These are phyloP conservation scores for Scutellaria barbata DNA, from an alignment of 257 asterid genomes.

Conservation along the genomic window DNA sequence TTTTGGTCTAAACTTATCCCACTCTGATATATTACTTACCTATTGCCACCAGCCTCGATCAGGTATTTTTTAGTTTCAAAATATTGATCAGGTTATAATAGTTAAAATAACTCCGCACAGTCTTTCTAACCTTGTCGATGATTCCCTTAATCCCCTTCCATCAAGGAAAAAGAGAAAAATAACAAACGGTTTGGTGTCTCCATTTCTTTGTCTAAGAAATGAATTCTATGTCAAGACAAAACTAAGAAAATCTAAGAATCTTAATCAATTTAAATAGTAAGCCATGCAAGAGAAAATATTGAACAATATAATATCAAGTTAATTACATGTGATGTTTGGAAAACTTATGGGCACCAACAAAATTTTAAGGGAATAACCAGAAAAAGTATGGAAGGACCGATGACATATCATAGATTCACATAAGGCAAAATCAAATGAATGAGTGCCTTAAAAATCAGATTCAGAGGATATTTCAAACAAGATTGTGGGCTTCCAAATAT, in stretches of 20 bases:
- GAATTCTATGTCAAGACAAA: not conserved
- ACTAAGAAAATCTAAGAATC: too few species aligned
- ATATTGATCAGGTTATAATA: not conserved
- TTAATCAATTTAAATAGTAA: not conserved
- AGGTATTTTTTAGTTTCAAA: not conserved
- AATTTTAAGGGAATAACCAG: slow-evolving; percentile 2
- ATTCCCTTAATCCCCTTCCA: too few species aligned
- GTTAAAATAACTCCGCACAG: not conserved
- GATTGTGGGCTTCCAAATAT: not conserved
- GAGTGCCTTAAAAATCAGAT: not conserved
- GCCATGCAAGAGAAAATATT: not conserved
- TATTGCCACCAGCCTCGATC: too few species aligned
- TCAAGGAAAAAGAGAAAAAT: not conserved
- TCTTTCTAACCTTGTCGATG: too few species aligned
- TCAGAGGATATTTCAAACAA: not conserved
- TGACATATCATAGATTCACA: not conserved
- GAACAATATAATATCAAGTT: not conserved
- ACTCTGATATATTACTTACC: too few species aligned
- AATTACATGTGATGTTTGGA: not conserved
- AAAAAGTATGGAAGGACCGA: not conserved
- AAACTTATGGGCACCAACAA: not conserved
- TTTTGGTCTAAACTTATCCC: too few species aligned
- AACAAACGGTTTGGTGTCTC: not conserved
- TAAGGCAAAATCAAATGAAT: not conserved
- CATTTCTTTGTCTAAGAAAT: slow-evolving; percentile 7